Evolutionary conservation across 371 early-diverging fungal genomes (phyloP).

Genomic region (Sporodiniella umbellata): DNA sequence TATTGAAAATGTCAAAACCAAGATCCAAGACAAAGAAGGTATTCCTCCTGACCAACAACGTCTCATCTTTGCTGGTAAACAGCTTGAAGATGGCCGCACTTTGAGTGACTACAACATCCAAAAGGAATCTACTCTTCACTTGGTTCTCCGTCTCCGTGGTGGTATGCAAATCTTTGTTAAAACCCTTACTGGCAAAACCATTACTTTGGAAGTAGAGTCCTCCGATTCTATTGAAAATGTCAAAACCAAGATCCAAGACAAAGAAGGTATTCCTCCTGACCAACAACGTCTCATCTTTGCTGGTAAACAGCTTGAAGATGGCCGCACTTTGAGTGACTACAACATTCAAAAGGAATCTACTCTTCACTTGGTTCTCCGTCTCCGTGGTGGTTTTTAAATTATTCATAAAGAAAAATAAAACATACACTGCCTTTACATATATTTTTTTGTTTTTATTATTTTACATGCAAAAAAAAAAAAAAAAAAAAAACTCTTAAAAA

Average conservation of each 20-base stretch:
- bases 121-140: constrained; percentile 95
- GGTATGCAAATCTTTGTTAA: constrained; percentile 79
- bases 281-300: constrained; percentile 99
- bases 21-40: constrained; percentile 97
- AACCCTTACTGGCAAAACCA: constrained; percentile 81
- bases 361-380: constrained; percentile 92
- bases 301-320: constrained; percentile 97
- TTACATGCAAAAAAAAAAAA: background rate
- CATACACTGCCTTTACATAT: no score
- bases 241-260: constrained; percentile 97
- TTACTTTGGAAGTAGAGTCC: constrained; percentile 91
- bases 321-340: constrained; percentile 74
- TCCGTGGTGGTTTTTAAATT: constrained; percentile 84
- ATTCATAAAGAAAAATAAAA: background rate
- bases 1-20: constrained; percentile 95
- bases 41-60: constrained; percentile 99
- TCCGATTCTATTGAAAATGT: constrained; percentile 95
- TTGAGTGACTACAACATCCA: constrained; percentile 81
- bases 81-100: constrained; percentile 94
- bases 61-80: constrained; percentile 98
- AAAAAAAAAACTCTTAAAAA: constrained; percentile 12
- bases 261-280: constrained; percentile 95
- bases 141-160: constrained; percentile 96
- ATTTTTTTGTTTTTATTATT: background rate
- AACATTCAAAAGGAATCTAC: constrained; percentile 91